Evolutionary conservation across 768 basidiomycete species (phyloP), one percentile per base, ranked within the genome.

Genomic region (Trametes cubensis): DNA sequence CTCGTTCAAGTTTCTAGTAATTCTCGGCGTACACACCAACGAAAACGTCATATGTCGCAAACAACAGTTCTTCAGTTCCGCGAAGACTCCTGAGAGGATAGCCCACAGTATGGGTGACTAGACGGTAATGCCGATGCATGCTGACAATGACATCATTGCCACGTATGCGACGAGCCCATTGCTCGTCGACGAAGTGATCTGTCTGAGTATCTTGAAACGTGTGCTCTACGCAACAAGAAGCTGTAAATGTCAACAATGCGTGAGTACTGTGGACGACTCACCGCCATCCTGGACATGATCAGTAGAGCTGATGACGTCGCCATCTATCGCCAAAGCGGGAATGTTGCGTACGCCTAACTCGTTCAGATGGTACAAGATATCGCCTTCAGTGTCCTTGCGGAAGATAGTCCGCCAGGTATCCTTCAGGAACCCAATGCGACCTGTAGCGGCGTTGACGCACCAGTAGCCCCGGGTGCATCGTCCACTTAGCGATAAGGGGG

Each of bases 381-480:
- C 58, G 8, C 62, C 58, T 25, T 64, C 62, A 20, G 28, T n/a
- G 6, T 30, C 42, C 17, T 21, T 25, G 11, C 23, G 39, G 4
- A 18, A 18, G 10, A 20, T 13, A 30, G 34, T 28, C 5, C 53
- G 51, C 62, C 62, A 64, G 5, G 58, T 60, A n/a, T 64, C 62
- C 52, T 64, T 64, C 34, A 64, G 25, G 52, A 60, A 64, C 0
- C 39, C 58, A 11, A 60, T 26, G 2, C n/a, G 49, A 7, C 25
- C 25, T 6, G 57, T 42, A 10, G 23, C 20, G 6, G 15, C 30
- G 23, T 55, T 26, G 20, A 64, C 58, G 10, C 58, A 58, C 62
- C 62, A 64, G 30, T 55, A 59, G 7, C 62, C 62, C 2, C 52
- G 42, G 18, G 62, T 64, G 21, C 45, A 51, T 4, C 62, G 57